Evolutionary conservation across 2,329 filamentous ascomycete genomes (phyloP), one percentile per base, ranked within the genome.

Genomic region (Xenoacremonium recifei): DNA sequence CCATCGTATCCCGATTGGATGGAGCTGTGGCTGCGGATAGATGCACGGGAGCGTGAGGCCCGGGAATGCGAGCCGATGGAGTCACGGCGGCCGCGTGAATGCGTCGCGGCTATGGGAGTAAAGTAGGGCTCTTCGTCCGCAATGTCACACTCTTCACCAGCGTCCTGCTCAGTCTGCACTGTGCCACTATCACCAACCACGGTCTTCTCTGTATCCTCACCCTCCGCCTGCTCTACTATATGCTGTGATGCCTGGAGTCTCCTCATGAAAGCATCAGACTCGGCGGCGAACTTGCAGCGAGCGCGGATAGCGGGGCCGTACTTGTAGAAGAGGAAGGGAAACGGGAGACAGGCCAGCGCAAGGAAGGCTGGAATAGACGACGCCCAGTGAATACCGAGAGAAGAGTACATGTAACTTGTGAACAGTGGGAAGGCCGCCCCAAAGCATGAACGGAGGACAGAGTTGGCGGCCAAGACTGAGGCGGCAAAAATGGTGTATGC

Each of bases 381-480:
- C 0, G 83, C 86, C 86, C 85, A 89, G 64, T 88, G 83, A 33
- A 85, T 80, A 23, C 85, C 83, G 2, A 83, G 67, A 35, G 67
- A 65, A 2, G 64, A 27, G 58, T 75, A 77, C 70, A 77, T 76
- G 10, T 63, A 38, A 0, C 68, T 70, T 0, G 82, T 84, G 61
- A 87, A 87, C 0, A 88, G 69, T 0, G 84, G 84, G 63, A 88
- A 87, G 0, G 75, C 80, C 2, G 81, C 78, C 40, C 82, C 84
- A 45, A 87, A 84, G 6, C 84, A 59, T 0, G 81, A 85, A 30
- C 85, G 78, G 13, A 88, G 64, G 16, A 88, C 76, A 2, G 79
- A 82, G 19, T 40, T 40, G 11, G 37, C 37, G 2, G 37, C 37
- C 20, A 40, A 18, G 11, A 40, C 83, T 0, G 79, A 85, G 1